Conservation (phyloP, 768 basidiomycete genomes). For the Candolleomyces efflorescens region DNA sequence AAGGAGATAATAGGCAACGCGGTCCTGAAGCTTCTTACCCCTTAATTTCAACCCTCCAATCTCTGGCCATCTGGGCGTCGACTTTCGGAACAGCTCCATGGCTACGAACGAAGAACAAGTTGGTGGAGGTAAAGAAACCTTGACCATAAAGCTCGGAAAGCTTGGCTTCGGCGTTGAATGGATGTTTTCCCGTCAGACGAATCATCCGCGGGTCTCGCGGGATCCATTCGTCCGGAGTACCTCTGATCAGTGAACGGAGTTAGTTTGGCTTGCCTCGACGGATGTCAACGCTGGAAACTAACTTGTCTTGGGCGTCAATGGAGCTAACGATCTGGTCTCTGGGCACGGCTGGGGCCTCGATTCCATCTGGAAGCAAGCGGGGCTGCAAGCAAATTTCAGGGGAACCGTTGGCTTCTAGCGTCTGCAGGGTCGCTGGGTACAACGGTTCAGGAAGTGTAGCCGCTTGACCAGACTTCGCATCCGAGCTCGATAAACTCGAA, state of each 20-base stretch:
- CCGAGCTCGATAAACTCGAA: not conserved
- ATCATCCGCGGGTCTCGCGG: constrained; percentile 34
- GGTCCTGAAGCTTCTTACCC: constrained; percentile 30
- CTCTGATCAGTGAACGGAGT: constrained; percentile 9
- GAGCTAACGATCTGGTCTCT: not conserved
- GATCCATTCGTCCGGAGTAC: constrained; percentile 25
- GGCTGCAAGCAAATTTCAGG: not conserved
- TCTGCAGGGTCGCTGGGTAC: not conserved
- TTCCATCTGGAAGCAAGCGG: not conserved
- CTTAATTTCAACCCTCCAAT: constrained; percentile 45
- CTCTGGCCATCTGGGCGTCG: constrained; percentile 25
- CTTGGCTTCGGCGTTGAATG: constrained; percentile 54
- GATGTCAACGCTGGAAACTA: not conserved
- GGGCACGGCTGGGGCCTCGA: constrained; percentile 4
- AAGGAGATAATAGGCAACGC: not conserved
- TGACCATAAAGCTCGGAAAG: constrained; percentile 39
- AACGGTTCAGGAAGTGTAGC: not conserved
- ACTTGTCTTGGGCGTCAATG: constrained; percentile 10
- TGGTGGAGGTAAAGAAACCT: constrained; percentile 54
- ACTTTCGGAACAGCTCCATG: constrained; percentile 57
- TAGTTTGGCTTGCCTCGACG: not conserved
- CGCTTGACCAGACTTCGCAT: not conserved
- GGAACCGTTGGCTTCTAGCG: not conserved
- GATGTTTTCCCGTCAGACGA: constrained; percentile 55
- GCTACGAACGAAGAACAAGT: constrained; percentile 55